These are phyloP conservation scores for Diophrys appendiculata DNA, from an alignment of 73 alveolate species.

Conservation along the genomic window DNA sequence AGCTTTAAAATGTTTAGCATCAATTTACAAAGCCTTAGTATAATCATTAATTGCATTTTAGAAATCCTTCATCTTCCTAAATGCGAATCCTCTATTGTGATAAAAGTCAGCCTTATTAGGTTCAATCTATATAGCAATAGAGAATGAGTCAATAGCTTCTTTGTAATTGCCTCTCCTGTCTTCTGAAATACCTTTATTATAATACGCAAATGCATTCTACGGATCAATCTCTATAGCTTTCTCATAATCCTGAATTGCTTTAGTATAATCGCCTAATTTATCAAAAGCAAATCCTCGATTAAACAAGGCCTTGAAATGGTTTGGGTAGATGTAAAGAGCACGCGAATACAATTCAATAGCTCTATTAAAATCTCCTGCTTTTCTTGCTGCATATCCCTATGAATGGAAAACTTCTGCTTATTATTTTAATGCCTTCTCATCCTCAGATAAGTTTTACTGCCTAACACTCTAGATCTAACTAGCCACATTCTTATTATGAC, in stretches of 20 bases:
- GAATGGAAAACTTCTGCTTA: constrained; percentile 44
- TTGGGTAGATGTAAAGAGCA: constrained; percentile 61
- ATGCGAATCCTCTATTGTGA: constrained; percentile 78
- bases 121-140: constrained; percentile 59
- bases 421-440: constrained; percentile 13
- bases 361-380: constrained; percentile 49
- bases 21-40: constrained; percentile 57
- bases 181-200: constrained; percentile 56
- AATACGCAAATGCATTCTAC: constrained; percentile 60
- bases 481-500: constrained; percentile 2
- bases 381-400: constrained; percentile 60
- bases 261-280: constrained; percentile 46
- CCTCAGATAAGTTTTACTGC: not conserved
- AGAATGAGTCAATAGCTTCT: constrained; percentile 62
- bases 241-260: constrained; percentile 65
- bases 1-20: constrained; percentile 77
- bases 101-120: constrained; percentile 65
- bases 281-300: constrained; percentile 59
- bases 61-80: constrained; percentile 29
- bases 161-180: constrained; percentile 45
- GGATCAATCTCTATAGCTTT: constrained; percentile 63
- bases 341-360: constrained; percentile 67
- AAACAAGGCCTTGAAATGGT: constrained; percentile 76
- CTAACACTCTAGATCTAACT: not conserved
- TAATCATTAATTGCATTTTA: constrained; percentile 57